Conservation (phyloP, 2,329 filamentous ascomycete genomes). For the Onygena corvina region DNA sequence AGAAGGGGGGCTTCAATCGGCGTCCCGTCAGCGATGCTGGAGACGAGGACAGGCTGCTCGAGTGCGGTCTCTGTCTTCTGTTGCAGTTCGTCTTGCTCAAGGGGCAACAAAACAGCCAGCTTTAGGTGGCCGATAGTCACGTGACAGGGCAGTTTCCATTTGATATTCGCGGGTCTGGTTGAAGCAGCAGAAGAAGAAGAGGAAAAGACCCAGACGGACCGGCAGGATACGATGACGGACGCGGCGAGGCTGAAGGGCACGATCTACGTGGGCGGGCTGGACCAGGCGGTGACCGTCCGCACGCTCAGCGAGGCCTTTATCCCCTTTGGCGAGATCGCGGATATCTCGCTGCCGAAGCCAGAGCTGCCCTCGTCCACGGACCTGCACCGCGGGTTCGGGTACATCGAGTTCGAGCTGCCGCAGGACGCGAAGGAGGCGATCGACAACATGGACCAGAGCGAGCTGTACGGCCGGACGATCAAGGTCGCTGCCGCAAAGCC, state of each 20-base stretch:
- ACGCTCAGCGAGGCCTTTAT: conserved; percentile 85
- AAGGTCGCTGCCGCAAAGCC: conserved; percentile 87
- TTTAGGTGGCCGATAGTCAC: conserved; percentile 10
- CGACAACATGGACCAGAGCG: conserved; percentile 97
- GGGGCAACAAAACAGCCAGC: conserved; percentile 8
- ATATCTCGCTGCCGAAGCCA: conserved; percentile 80
- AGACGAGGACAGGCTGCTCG: conserved; percentile 4
- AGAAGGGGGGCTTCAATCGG: neutral
- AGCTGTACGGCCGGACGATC: conserved; percentile 83
- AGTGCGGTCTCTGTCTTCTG: neutral
- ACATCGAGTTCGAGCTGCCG: conserved; percentile 82
- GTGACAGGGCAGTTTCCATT: neutral
- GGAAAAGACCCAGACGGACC: neutral
- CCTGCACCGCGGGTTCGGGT: conserved; percentile 82
- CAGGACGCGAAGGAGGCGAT: conserved; percentile 88
- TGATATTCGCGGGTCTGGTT: no score
- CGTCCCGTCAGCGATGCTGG: neutral
- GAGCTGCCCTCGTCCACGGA: conserved; percentile 68
- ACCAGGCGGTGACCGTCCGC: conserved; percentile 60
- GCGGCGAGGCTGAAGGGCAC: conserved; percentile 74
- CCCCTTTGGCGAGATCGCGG: conserved; percentile 89
- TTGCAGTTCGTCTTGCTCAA: conserved; percentile 5
- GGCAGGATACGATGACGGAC: conserved; percentile 55
- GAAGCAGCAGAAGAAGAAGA: neutral
- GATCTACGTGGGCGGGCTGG: conserved; percentile 80